Percentiles rank a stretch among this genome's conserved stretches.
Conservation (phyloP, 2,329 filamentous ascomycete genomes). For the Ceratocystis lukuohia region DNA sequence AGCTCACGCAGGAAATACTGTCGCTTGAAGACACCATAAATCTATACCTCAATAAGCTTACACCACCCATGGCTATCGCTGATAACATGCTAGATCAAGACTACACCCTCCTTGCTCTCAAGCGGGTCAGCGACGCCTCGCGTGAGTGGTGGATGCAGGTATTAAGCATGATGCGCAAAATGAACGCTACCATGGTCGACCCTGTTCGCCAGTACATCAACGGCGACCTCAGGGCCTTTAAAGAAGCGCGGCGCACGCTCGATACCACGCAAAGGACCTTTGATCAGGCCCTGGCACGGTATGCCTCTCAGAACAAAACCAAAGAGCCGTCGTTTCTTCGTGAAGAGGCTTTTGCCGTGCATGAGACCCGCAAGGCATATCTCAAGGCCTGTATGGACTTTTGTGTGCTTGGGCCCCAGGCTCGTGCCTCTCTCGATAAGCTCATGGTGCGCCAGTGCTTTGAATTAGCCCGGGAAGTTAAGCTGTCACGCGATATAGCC, state of each 20-base stretch:
- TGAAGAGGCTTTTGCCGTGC: conserved; percentile 90
- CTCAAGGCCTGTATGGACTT: conserved; percentile 89
- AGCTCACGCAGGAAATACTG: conserved; percentile 48
- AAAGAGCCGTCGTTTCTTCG: conserved; percentile 85
- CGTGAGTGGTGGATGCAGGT: conserved; percentile 77
- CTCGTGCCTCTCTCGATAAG: conserved; percentile 73
- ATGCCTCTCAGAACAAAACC: conserved; percentile 72
- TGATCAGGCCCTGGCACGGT: conserved; percentile 68
- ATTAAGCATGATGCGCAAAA: conserved; percentile 58
- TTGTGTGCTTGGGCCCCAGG: conserved; percentile 72
- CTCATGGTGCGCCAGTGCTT: conserved; percentile 71
- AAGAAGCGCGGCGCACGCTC: conserved; percentile 62
- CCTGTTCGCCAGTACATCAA: conserved; percentile 67
- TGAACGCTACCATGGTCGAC: conserved; percentile 65
- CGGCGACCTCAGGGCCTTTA: conserved; percentile 72
- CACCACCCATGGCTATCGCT: conserved; percentile 59
- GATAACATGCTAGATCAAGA: conserved; percentile 88
- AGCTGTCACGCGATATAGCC: conserved; percentile 52
- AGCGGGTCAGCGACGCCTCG: conserved; percentile 70
- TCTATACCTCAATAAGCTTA: conserved; percentile 58
- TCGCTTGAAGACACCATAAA: conserved; percentile 70
- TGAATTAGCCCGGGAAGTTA: conserved; percentile 83
- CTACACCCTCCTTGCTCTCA: conserved; percentile 79
- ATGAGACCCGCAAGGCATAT: conserved; percentile 83
- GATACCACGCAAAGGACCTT: conserved; percentile 74